Evolutionary conservation across 139 green algal species (phyloP), one percentile per base, ranked within the genome.

Genomic region (Coelastrella sp.): DNA sequence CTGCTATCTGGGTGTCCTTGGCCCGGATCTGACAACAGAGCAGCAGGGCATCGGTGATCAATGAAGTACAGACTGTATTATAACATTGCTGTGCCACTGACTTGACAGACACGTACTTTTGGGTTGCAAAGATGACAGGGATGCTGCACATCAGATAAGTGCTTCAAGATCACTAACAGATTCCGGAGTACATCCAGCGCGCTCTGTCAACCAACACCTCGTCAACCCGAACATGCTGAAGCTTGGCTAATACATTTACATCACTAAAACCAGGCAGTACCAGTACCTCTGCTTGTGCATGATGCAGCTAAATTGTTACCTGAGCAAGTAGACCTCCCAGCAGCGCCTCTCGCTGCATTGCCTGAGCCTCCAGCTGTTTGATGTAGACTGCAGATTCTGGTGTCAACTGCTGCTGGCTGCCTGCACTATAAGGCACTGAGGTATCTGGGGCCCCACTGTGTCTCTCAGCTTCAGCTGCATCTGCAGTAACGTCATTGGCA

Each of bases 311-410:
- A n/a, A n/a, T n/a, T n/a, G n/a, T n/a, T n/a, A 81, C 74, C 74
- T 81, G 74, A 1, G 19, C 35, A 17, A 81, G 51, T 17, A 81
- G 51, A 9, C 74, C 74, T 15, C 74, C 74, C 34, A 81, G 19
- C 51, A 81, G 51, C 13, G 74, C 51, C 51, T 81, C 74, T 2
- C 74, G 51, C 34, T 81, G 38, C 51, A 40, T 69, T 25, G 74
- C 74, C 51, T 81, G 74, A 9, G 50, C 34, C 74, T 81, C 74
- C 5, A 81, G 50, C 37, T 69, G 74, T 34, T 21, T 32, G 8
- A 69, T 37, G 45, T 43, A 81, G 5, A n/a, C 50, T 7, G 32
- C 35, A 8, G 68, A 35, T 34, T 81, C 74, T 25, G 68, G 50
- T 6, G 30, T 11, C 71, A 64, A 27, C 43, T 64, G 17, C 45